Percentiles rank a stretch among this genome's conserved stretches.
These are phyloP conservation scores for Phyllosticta citrichinensis DNA, from an alignment of 2,329 filamentous ascomycete species.

Conservation along the genomic window DNA sequence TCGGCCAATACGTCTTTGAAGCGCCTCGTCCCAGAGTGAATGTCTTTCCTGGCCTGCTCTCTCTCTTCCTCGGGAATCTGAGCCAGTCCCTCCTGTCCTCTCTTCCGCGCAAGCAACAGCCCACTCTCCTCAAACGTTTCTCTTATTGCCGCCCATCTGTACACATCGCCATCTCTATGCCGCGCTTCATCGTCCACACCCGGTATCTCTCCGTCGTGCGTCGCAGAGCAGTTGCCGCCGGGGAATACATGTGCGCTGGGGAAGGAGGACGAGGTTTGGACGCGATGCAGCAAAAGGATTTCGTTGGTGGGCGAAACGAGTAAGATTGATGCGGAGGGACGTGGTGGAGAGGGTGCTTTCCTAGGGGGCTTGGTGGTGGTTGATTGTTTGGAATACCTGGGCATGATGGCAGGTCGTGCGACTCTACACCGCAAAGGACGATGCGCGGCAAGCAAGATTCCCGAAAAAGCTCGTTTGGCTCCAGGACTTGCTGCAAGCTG, in stretches of 20 bases:
- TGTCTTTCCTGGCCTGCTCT: conserved; percentile 54
- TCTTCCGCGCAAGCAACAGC: conserved; percentile 59
- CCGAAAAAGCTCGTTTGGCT: not conserved
- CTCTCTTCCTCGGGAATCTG: conserved; percentile 49
- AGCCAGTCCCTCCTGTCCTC: conserved; percentile 16
- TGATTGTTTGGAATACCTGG: not conserved
- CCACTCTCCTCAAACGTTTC: conserved; percentile 96
- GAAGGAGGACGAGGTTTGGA: conserved; percentile 73
- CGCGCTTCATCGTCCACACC: conserved; percentile 32
- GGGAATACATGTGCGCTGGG: conserved; percentile 92
- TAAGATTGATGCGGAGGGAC: conserved; percentile 51
- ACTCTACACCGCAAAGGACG: not conserved
- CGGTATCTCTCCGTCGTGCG: conserved; percentile 60
- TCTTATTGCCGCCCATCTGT: conserved; percentile 73
- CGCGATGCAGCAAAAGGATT: conserved; percentile 77
- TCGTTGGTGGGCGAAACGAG: conserved; percentile 80
- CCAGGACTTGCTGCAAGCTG: not conserved
- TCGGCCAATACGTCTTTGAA: conserved; percentile 57
- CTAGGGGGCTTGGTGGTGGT: not conserved
- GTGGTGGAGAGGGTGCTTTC: not conserved
- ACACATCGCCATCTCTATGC: conserved; percentile 62
- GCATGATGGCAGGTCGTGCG: not conserved
- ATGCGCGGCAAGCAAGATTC: not conserved
- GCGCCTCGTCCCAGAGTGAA: conserved; percentile 55
- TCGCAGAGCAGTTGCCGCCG: conserved; percentile 69